Evolutionary conservation across 73 alveolate species (phyloP).

Genomic region (Paraurostyla sp.): DNA sequence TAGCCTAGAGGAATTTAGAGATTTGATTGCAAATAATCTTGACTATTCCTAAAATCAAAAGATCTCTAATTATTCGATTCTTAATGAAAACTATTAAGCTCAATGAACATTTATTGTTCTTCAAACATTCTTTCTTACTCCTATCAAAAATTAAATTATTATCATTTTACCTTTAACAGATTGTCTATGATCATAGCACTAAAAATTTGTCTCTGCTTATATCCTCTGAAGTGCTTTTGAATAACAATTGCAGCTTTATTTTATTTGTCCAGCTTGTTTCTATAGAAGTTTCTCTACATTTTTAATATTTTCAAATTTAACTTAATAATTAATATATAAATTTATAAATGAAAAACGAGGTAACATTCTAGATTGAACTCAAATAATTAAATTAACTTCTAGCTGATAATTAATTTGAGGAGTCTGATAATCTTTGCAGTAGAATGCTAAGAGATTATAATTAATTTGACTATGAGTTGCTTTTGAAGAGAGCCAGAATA

Average conservation of each 20-base stretch:
- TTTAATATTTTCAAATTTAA: not conserved
- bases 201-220: not conserved
- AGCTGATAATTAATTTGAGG: slow-evolving; percentile 12
- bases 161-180: not conserved
- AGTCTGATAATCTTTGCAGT: slow-evolving; percentile 12
- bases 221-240: not conserved
- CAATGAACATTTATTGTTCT: too few species aligned
- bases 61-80: too few species aligned
- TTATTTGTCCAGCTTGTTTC: not conserved
- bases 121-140: slow-evolving; percentile 38
- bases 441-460: slow-evolving; percentile 53
- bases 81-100: too few species aligned
- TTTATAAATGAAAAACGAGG: slow-evolving; percentile 51
- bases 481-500: slow-evolving; percentile 47
- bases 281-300: not conserved
- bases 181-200: not conserved
- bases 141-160: not conserved
- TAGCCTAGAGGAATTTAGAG: slow-evolving; percentile 13
- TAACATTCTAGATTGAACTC: slow-evolving; percentile 38
- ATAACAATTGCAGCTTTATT: slow-evolving; percentile 1
- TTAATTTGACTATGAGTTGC: slow-evolving; percentile 41
- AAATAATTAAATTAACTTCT: not conserved
- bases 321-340: not conserved
- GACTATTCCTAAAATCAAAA: not conserved
- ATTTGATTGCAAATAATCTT: not conserved